Base-by-base conservation (phyloP, 1,284 basidiomycete genomes). In the Sutorius eximius region DNA sequence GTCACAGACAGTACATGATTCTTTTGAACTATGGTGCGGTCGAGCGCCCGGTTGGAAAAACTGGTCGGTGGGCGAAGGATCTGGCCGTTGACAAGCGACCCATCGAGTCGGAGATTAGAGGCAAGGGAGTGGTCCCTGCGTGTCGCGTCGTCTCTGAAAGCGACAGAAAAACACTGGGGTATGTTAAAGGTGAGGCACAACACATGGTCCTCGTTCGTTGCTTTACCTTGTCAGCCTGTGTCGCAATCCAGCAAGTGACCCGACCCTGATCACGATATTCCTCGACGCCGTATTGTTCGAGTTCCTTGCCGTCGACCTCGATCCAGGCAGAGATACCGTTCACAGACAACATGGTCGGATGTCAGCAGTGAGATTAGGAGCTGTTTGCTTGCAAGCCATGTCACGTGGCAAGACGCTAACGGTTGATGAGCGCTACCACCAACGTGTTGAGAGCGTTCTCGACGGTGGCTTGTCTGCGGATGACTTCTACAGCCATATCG, bases 161-260 rank as follows among this genome's bases (percentile, higher is more conserved):
- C 59, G 55, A 63, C 50, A 22, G 56, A 63, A 52, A 61, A 61
- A 16, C 11, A 36, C 62, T 61, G 36, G 10, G 16, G 13, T 33
- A 38, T 6, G 12, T 3, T 10, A 24, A 22, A 41, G 48, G 51
- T 51, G 38, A 63, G 55, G 45, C 50, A 41, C 46, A 20, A 46
- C 30, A 24, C 8, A 52, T 46, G 33, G 52, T 44, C 40, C 34
- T 49, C 34, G 22, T 32, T 47, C 11, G 18, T 11, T 27, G 40
- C 46, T 57, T 24, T 46, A 73, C 77, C 71, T 77, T 75, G 49
- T 60, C 67, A 5, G 55, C 61, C 37, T 77, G 69, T 10, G 76
- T 71, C 1, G 69, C 58, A 9, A 76, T 71, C 75, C 74, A 77
- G 52, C 75, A 76, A 41, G 67, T 70, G 3, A 65, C 73, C 16